Conservation (phyloP, 2,329 filamentous ascomycete species). For the Ophiostoma fasciatum region DNA sequence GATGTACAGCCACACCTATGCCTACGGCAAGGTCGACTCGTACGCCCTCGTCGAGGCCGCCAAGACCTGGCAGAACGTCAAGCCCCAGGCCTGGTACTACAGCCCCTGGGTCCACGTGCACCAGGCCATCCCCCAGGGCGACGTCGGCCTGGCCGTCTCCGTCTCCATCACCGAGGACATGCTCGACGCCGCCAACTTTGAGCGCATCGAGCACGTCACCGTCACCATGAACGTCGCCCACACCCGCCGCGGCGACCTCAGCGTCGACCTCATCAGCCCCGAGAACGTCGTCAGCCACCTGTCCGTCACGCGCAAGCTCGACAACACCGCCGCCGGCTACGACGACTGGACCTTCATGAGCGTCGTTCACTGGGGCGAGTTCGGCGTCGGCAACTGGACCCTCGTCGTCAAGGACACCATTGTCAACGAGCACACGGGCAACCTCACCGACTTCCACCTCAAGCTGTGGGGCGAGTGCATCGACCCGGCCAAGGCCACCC, state of each 20-base stretch:
- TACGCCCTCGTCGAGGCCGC: slow-evolving; percentile 74
- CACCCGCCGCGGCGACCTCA: slow-evolving; percentile 74
- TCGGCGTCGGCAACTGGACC: slow-evolving; percentile 78
- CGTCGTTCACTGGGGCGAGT: slow-evolving; percentile 91
- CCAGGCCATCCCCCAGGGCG: slow-evolving; percentile 70
- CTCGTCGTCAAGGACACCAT: slow-evolving; percentile 75
- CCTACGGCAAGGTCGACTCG: slow-evolving; percentile 89
- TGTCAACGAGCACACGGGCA: slow-evolving; percentile 61
- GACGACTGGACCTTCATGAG: slow-evolving; percentile 98
- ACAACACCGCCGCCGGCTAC: slow-evolving; percentile 57
- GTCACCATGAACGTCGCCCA: slow-evolving; percentile 96
- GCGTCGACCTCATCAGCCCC: slow-evolving; percentile 81
- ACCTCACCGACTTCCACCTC: slow-evolving; percentile 80
- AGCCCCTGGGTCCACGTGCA: slow-evolving; percentile 91
- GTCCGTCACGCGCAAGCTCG: slow-evolving; percentile 56
- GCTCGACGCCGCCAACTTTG: slow-evolving; percentile 69
- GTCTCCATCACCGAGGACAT: slow-evolving; percentile 73
- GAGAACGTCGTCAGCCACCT: slow-evolving; percentile 70
- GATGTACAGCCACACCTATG: slow-evolving; percentile 86
- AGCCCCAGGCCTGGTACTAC: slow-evolving; percentile 89
- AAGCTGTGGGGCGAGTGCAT: slow-evolving; percentile 87
- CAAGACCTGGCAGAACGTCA: slow-evolving; percentile 74
- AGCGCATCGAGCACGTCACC: slow-evolving; percentile 82
- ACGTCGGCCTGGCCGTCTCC: slow-evolving; percentile 60
- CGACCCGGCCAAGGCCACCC: slow-evolving; percentile 55